phyloP scores from a whole-genome alignment of 169 alveolate genomes.

The Plasmodium gonderi region DNA sequence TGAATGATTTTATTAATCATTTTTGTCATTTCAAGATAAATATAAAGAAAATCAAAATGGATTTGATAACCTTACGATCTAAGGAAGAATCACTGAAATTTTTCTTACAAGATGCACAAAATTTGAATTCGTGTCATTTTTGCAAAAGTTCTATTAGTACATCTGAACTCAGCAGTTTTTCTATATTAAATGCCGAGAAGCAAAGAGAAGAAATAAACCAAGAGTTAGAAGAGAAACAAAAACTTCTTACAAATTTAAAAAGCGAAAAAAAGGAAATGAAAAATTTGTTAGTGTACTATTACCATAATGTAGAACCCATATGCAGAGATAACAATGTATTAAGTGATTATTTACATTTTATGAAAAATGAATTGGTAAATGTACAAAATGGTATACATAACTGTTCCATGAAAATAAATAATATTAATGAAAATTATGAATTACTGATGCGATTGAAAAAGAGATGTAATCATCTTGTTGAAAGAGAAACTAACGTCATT shows the following conservation, averaged over 20 bases:
- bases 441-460: not conserved
- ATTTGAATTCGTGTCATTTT: not conserved
- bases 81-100: conserved; percentile 4
- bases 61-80: not conserved
- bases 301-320: conserved; percentile 8
- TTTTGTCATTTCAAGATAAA: not conserved
- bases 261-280: conserved; percentile 1
- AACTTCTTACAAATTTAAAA: not conserved
- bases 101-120: not conserved
- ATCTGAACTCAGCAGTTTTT: not conserved
- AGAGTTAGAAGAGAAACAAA: conserved; percentile 10
- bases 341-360: not conserved
- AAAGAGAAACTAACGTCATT: not conserved
- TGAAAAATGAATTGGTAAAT: not conserved
- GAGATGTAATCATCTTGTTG: not conserved
- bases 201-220: not conserved
- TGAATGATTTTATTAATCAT: not conserved
- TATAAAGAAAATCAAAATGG: conserved; percentile 3
- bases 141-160: not conserved
- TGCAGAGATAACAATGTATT: not conserved
- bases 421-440: conserved; percentile 3
- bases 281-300: not conserved
- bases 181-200: not conserved
- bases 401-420: not conserved
- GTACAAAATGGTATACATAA: conserved; percentile 9